Percentiles rank a stretch among this genome's conserved stretches.
Conservation (phyloP, 2,329 filamentous ascomycete genomes). For the Diplodia sapinea region DNA sequence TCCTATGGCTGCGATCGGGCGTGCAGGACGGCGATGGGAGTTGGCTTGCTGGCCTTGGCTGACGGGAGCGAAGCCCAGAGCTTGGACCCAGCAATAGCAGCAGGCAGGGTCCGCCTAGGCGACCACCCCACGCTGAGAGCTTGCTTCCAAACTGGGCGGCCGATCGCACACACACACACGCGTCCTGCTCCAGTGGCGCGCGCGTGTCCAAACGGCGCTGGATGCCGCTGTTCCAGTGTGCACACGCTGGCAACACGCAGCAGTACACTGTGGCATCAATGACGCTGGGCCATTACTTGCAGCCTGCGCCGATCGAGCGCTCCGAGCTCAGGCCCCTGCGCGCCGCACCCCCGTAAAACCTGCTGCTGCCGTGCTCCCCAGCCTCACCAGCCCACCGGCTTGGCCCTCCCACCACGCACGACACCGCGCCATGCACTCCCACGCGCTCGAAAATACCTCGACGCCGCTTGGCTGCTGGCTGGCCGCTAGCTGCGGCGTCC, state of each 20-base stretch:
- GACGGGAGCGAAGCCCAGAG: slow-evolving; percentile 19
- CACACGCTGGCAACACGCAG: not conserved
- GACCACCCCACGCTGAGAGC: slow-evolving; percentile 22
- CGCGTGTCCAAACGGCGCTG: slow-evolving; percentile 22
- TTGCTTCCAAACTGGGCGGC: not conserved
- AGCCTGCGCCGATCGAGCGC: slow-evolving; percentile 15
- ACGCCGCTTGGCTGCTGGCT: not conserved
- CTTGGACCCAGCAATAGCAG: slow-evolving; percentile 18
- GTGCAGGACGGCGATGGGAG: slow-evolving; percentile 16
- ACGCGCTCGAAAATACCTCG: not conserved
- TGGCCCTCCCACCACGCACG: slow-evolving; percentile 8
- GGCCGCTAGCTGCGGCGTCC: not conserved
- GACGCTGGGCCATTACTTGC: slow-evolving; percentile 23
- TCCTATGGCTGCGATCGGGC: slow-evolving; percentile 13
- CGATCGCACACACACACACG: slow-evolving; percentile 4
- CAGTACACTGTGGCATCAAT: slow-evolving; percentile 28
- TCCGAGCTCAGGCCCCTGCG: slow-evolving; percentile 18
- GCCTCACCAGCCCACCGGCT: slow-evolving; percentile 1
- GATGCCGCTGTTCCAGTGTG: not conserved
- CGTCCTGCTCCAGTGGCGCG: not conserved
- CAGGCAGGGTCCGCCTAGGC: slow-evolving; percentile 7
- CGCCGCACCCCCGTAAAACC: slow-evolving; percentile 21
- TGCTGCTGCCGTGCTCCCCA: slow-evolving; percentile 17
- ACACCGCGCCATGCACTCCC: slow-evolving; percentile 19
- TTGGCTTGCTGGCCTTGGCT: slow-evolving; percentile 27